These are phyloP conservation scores for Aspergillus eucalypticola DNA, from an alignment of 2,329 filamentous ascomycete species.

Conservation along the genomic window DNA sequence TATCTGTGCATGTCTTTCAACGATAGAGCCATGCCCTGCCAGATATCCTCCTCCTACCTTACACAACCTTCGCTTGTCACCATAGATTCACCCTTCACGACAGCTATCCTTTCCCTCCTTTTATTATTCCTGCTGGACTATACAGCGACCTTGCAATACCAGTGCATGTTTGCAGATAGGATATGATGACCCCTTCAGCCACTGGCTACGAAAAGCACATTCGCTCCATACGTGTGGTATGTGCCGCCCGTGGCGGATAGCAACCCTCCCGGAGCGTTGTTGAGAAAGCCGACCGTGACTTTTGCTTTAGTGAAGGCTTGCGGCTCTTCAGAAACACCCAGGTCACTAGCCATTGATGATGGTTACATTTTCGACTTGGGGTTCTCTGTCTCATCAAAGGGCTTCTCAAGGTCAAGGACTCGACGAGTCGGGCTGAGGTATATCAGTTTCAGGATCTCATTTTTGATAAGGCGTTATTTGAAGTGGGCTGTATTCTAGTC, in stretches of 20 bases:
- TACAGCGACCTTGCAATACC: conserved; percentile 35
- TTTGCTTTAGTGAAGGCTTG: background rate
- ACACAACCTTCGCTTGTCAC: conserved; percentile 15
- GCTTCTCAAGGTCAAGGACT: background rate
- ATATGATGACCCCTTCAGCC: conserved; percentile 1
- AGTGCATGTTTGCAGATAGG: conserved; percentile 15
- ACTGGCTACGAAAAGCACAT: conserved; percentile 5
- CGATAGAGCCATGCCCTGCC: conserved; percentile 16
- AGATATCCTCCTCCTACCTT: conserved; percentile 8
- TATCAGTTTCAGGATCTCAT: conserved; percentile 15
- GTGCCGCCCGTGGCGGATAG: background rate
- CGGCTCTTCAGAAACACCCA: background rate
- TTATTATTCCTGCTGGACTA: conserved; percentile 23
- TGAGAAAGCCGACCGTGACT: background rate
- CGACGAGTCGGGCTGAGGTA: conserved; percentile 10
- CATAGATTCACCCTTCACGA: conserved; percentile 9
- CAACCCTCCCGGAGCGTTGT: background rate
- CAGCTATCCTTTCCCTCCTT: background rate
- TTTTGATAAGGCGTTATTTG: conserved; percentile 25
- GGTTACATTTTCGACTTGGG: background rate
- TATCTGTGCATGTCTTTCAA: conserved; percentile 16
- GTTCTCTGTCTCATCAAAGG: background rate
- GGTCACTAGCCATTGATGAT: background rate
- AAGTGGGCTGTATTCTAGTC: conserved; percentile 16
- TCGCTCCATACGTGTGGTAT: background rate